Conservation (phyloP, 2,329 filamentous ascomycete species). For the Cadophora luteo-olivacea region DNA sequence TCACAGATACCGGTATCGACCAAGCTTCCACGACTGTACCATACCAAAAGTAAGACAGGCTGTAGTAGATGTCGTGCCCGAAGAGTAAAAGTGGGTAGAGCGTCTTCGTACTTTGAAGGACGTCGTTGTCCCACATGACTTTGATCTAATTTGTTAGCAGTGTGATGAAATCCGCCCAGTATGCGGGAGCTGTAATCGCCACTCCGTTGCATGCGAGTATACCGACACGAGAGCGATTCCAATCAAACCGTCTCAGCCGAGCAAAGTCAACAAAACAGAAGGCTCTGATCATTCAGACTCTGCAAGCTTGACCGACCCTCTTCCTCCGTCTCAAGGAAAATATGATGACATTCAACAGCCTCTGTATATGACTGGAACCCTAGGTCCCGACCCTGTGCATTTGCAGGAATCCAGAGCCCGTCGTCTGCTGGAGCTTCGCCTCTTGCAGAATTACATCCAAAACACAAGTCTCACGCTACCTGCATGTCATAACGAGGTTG, state of each 20-base stretch:
- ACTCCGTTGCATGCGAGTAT: background rate
- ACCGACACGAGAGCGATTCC: background rate
- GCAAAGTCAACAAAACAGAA: background rate
- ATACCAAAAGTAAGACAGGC: background rate
- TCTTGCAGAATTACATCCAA: background rate
- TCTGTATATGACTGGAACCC: background rate
- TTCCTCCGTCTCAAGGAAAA: background rate
- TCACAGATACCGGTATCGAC: background rate
- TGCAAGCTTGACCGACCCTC: background rate
- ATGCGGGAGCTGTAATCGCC: background rate
- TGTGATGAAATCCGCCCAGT: background rate
- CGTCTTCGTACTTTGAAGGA: background rate
- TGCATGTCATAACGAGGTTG: background rate
- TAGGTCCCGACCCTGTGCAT: background rate
- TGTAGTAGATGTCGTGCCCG: background rate
- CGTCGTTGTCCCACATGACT: too few species aligned
- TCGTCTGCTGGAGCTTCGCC: background rate
- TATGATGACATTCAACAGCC: background rate
- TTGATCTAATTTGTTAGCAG: background rate
- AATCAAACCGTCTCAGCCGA: background rate
- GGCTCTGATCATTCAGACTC: background rate
- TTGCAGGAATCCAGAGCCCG: background rate
- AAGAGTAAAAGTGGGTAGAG: background rate
- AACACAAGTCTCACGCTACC: background rate
- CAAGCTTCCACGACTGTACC: background rate